Base-by-base conservation (phyloP, 2,329 filamentous ascomycete species). In the Penicillium frequentans region DNA sequence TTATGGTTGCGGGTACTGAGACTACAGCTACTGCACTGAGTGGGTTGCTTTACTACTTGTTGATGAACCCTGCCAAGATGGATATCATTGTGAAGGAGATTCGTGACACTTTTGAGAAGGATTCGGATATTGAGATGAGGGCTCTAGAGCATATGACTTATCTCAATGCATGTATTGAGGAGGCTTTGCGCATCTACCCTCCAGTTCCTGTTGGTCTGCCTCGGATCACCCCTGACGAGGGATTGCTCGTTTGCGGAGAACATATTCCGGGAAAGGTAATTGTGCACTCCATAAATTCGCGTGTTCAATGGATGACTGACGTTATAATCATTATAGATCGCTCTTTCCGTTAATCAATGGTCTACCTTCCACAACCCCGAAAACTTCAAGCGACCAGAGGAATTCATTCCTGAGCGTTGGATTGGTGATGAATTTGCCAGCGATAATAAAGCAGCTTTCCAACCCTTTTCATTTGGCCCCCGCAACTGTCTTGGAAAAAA, bases 391-490 rank as follows among this genome's bases (percentile, higher is more conserved):
- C 54, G 59, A 1, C 57, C 65, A 1, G 50, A 65, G 13, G 59
- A 64, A 2, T 73, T 70, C 33, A 42, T 66, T 9, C 71, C 70
- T 0, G 68, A 73, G 51, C 59, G 70, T 14, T 73, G 70, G 69
- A 55, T 70, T n/a, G 55, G 61, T 14, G 53, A 59, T 3, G 54
- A 57, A 3, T 83, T 77, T 61, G 63, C 61, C 0, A 52, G 60
- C n/a, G 81, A 84, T 59, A 74, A 72, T 33, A 70, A 71, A 44
- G 75, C 77, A 0, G 75, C 73, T 1, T 71, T 80, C 49, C 77
- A 82, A 65, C 78, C 81, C 0, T 83, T 84, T 56, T 76, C 75
- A 1, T 54, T 79, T 3, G 80, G 81, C 0, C 77, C 81, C 3
- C 71, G 81, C 2, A 80, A 81, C 52, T 83, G 81, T 55, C 74